Percentiles rank a stretch among this genome's conserved stretches.
These are phyloP conservation scores for Leccinum olivaceopallidum DNA, from an alignment of 768 basidiomycete genomes.

Conservation along the genomic window DNA sequence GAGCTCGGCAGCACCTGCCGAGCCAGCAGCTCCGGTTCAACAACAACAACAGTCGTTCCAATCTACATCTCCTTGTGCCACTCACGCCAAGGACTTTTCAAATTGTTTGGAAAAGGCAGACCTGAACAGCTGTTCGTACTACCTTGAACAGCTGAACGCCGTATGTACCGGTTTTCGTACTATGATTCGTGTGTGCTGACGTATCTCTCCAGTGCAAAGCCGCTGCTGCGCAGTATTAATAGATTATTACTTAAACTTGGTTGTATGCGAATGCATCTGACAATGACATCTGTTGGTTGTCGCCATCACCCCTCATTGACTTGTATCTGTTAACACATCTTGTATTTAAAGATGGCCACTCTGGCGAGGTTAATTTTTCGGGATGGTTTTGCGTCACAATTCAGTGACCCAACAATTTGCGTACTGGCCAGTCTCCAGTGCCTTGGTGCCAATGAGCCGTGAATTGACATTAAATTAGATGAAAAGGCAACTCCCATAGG, in stretches of 20 bases:
- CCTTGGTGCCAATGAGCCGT: too few species aligned
- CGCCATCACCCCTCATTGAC: conserved; percentile 2
- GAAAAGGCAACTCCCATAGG: too few species aligned
- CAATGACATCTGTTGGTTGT: conserved; percentile 11
- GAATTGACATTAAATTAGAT: too few species aligned
- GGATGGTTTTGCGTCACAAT: too few species aligned
- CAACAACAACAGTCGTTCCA: conserved; percentile 43
- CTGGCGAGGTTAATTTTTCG: neutral
- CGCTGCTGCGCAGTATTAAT: conserved; percentile 61
- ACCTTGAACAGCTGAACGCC: conserved; percentile 85
- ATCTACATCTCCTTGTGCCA: conserved; percentile 56
- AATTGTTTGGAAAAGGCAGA: conserved; percentile 83
- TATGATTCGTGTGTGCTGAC: conserved; percentile 13
- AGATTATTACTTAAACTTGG: conserved; percentile 9
- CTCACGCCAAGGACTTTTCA: conserved; percentile 87
- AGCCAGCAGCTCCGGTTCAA: conserved; percentile 50
- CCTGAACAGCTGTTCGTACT: conserved; percentile 79
- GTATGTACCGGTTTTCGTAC: conserved; percentile 44
- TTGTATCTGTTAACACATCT: neutral
- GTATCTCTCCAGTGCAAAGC: conserved; percentile 60
- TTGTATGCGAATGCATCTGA: conserved; percentile 7
- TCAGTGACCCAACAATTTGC: neutral
- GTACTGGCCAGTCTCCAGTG: too few species aligned
- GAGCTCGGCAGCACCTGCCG: conserved; percentile 38
- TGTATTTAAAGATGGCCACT: neutral